Conservation (phyloP, 805 yeast species). For the Metschnikowia dekortorum region DNA sequence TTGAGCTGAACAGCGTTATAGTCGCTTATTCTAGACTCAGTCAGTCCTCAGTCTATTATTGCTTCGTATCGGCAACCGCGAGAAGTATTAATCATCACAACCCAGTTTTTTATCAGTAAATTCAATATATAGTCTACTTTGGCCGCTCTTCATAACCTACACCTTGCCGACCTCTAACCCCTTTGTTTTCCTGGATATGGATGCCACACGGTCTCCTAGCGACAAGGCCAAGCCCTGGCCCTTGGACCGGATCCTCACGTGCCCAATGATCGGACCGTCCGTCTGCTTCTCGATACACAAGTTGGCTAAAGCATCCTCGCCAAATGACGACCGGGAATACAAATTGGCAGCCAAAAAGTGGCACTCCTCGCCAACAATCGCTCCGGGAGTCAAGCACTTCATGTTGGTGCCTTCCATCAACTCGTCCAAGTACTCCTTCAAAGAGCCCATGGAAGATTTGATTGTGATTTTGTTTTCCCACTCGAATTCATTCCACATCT, state of each 20-base stretch:
- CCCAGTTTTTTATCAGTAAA: background rate
- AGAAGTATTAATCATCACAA: background rate
- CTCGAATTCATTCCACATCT: conserved; percentile 99
- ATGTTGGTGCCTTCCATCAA: conserved; percentile 83
- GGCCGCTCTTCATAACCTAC: background rate
- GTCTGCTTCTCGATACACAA: conserved; percentile 82
- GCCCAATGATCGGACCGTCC: conserved; percentile 79
- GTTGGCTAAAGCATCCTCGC: conserved; percentile 96
- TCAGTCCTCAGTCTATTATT: too few species aligned
- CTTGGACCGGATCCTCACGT: conserved; percentile 93
- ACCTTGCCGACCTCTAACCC: conserved; percentile 15
- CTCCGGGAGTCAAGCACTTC: conserved; percentile 90
- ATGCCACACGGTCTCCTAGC: conserved; percentile 89
- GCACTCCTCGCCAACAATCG: conserved; percentile 84
- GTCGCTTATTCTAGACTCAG: too few species aligned
- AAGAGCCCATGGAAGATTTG: conserved; percentile 58
- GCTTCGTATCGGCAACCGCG: background rate
- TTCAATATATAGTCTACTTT: background rate
- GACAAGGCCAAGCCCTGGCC: conserved; percentile 96
- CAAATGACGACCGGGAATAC: conserved; percentile 88
- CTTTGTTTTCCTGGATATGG: conserved; percentile 55
- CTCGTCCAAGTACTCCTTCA: conserved; percentile 74
- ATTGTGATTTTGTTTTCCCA: conserved; percentile 98
- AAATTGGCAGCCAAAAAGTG: conserved; percentile 91
- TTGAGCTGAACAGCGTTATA: too few species aligned